Conservation (phyloP, 805 yeast species). For the Brettanomyces bruxellensis region DNA sequence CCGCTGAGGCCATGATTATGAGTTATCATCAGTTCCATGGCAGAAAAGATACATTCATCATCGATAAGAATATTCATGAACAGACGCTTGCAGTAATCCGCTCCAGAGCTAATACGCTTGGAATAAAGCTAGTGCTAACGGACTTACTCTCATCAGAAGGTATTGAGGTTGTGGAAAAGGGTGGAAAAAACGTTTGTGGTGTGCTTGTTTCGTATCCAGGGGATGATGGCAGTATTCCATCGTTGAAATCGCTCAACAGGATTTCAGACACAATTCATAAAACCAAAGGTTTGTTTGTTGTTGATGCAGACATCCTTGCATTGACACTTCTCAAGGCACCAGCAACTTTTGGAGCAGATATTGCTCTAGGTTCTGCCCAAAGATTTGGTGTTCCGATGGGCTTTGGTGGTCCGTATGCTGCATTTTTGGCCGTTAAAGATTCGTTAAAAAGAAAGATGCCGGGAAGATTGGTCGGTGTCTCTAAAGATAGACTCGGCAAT, state of each 20-base stretch:
- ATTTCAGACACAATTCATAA: slow-evolving; percentile 61
- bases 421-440: slow-evolving; percentile 83
- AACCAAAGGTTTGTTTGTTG: slow-evolving; percentile 66
- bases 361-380: slow-evolving; percentile 87
- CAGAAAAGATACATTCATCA: slow-evolving; percentile 59
- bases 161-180: slow-evolving; percentile 24
- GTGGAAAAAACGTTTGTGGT: slow-evolving; percentile 51
- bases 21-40: slow-evolving; percentile 59
- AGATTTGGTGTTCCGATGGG: slow-evolving; percentile 98
- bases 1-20: slow-evolving; percentile 92
- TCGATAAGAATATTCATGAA: slow-evolving; percentile 70
- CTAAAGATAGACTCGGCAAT: slow-evolving; percentile 85
- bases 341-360: slow-evolving; percentile 79
- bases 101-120: slow-evolving; percentile 71
- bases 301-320: slow-evolving; percentile 90
- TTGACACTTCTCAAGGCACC: slow-evolving; percentile 83
- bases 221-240: slow-evolving; percentile 64
- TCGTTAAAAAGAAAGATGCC: slow-evolving; percentile 87
- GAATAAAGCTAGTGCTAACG: slow-evolving; percentile 51
- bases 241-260: slow-evolving; percentile 37
- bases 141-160: slow-evolving; percentile 41
- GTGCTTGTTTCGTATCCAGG: slow-evolving; percentile 85
- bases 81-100: slow-evolving; percentile 76
- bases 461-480: slow-evolving; percentile 89
- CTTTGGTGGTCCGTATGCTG: slow-evolving; percentile 98